Conservation (phyloP, 176 grass and related monocot genomes). For the Leersia perrieri region DNA sequence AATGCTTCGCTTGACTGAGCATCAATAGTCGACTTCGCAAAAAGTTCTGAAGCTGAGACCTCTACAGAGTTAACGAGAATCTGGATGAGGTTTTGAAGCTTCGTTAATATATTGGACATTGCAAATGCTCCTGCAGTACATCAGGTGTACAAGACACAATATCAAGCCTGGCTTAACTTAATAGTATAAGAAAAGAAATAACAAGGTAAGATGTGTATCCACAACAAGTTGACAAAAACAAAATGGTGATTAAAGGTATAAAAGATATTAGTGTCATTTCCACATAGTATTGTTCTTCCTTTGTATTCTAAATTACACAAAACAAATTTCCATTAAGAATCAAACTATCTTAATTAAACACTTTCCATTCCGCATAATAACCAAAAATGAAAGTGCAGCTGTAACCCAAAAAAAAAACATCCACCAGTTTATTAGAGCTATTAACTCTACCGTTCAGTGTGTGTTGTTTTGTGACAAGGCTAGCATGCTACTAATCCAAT, state of each 20-base stretch:
- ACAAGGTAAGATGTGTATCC: neutral
- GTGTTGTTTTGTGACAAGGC: neutral
- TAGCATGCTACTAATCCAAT: constrained; percentile 12
- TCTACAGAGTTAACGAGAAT: constrained; percentile 61
- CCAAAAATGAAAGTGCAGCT: neutral
- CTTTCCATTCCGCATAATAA: neutral
- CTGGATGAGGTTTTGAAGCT: constrained; percentile 58
- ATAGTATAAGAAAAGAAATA: constrained; percentile 13
- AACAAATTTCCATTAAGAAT: neutral
- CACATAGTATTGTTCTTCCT: neutral
- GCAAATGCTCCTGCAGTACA: constrained; percentile 34
- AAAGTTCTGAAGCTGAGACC: constrained; percentile 59
- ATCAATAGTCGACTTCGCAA: constrained; percentile 40
- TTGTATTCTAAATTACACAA: constrained; percentile 5
- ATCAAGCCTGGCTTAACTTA: neutral
- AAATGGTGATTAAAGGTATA: neutral
- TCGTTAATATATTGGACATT: constrained; percentile 33
- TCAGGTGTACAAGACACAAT: neutral
- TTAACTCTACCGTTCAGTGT: neutral
- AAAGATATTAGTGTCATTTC: neutral
- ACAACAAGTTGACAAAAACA: neutral
- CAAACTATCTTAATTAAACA: constrained; percentile 2
- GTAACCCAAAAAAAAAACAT: neutral
- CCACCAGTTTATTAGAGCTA: neutral
- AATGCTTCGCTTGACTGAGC: constrained; percentile 63